Conservation (phyloP, 1,139 yeast species). For the Suhomyces taliae region DNA sequence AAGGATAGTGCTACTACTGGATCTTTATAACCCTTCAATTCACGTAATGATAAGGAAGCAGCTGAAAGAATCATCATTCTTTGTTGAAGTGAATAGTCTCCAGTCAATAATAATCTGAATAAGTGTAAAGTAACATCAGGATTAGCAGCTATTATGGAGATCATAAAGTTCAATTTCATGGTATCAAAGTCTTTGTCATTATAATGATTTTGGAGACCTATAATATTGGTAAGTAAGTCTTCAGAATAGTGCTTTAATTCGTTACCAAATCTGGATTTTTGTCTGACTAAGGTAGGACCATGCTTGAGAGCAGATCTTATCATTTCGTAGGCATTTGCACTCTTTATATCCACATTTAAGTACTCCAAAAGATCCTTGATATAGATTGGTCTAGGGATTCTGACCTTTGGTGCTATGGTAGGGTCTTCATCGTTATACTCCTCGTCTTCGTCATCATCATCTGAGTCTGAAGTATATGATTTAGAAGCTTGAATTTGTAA, state of each 20-base stretch:
- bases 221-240: conserved; percentile 44
- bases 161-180: conserved; percentile 48
- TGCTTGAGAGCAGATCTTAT: conserved; percentile 46
- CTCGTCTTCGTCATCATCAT: conserved; percentile 23
- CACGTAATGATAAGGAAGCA: conserved; percentile 59
- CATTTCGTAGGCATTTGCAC: conserved; percentile 51
- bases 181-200: conserved; percentile 52
- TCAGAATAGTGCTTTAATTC: conserved; percentile 54
- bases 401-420: conserved; percentile 33
- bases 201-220: conserved; percentile 51
- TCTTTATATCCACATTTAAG: conserved; percentile 43
- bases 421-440: conserved; percentile 59
- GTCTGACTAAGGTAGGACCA: conserved; percentile 57
- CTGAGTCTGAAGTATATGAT: conserved; percentile 3
- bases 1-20: conserved; percentile 38
- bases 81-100: conserved; percentile 68
- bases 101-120: conserved; percentile 46
- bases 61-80: conserved; percentile 56
- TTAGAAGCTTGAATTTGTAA: neutral
- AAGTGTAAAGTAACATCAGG: conserved; percentile 44
- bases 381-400: conserved; percentile 56
- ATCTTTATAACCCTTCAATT: conserved; percentile 59
- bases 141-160: conserved; percentile 52
- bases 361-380: conserved; percentile 62
- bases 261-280: conserved; percentile 51